Evolutionary conservation across 805 yeast genomes (phyloP).

Genomic region (Zygosaccharomyces siamensis): DNA sequence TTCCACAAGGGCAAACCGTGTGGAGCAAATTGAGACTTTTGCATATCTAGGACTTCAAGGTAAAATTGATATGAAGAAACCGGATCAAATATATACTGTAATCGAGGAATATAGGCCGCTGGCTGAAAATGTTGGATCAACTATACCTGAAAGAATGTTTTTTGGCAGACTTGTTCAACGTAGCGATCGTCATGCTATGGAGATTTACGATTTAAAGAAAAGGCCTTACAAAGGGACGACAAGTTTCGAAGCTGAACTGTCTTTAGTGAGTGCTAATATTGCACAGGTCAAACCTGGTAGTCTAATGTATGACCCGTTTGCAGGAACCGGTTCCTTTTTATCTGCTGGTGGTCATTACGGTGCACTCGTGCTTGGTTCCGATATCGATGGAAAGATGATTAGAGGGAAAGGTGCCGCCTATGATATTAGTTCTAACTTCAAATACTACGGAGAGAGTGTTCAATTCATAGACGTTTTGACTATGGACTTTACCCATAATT

Average conservation of each 20-base stretch:
- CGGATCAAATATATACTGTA: conserved; percentile 65
- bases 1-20: conserved; percentile 43
- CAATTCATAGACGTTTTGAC: conserved; percentile 71
- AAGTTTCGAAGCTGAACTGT: conserved; percentile 90
- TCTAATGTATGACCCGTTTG: conserved; percentile 87
- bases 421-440: conserved; percentile 58
- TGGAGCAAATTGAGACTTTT: conserved; percentile 67
- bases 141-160: conserved; percentile 52
- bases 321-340: conserved; percentile 92
- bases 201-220: conserved; percentile 72
- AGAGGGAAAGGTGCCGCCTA: conserved; percentile 53
- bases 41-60: conserved; percentile 69
- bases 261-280: conserved; percentile 81
- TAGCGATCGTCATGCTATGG: conserved; percentile 64
- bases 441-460: conserved; percentile 57
- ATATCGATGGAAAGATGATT: conserved; percentile 78
- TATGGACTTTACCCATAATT: conserved; percentile 93
- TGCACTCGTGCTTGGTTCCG: conserved; percentile 77
- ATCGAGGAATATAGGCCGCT: conserved; percentile 67
- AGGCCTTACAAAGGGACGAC: conserved; percentile 93
- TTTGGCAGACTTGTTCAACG: conserved; percentile 69
- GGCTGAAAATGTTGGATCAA: conserved; percentile 40
- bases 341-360: conserved; percentile 85
- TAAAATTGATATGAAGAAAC: conserved; percentile 67
- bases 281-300: conserved; percentile 66